Base-by-base conservation (phyloP, 345 rosid species). In the Iberis pinnata region DNA sequence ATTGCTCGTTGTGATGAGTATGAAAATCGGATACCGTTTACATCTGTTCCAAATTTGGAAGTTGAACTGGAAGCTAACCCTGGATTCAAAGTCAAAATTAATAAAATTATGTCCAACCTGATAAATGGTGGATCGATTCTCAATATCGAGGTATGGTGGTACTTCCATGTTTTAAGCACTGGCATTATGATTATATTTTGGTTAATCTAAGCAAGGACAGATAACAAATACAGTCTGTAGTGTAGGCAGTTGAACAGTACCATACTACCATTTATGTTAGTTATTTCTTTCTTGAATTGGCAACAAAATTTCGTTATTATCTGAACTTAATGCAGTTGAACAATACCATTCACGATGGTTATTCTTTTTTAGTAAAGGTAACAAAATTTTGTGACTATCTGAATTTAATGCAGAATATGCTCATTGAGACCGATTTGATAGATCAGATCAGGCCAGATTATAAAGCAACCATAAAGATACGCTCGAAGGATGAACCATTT, bases 1-100 rank as follows among this genome's bases (percentile, higher is more conserved):
- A 48, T 86, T 41, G 72, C 64, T 18, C 74, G 90, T 44, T 64
- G 60, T 37, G 95, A 86, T 66, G 57, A 51, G 45, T 71, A 53
- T 56, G 79, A 51, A 33, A 82, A 80, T 58, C 73, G 16, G 39
- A 75, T 69, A 18, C 60, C 64, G n/a, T 78, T 86, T 39, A 5
- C 56, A 35, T 62, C 64, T 42, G 38, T 56, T 45, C 85, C 81
- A 36, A 14, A 38, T 10, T 57, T 78, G 26, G 31, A 45, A 16
- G 71, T 76, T 44, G 59, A 59, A 67, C 64, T 86, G 19, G 25
- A 17, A 26, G 48, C 49, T 4, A 44, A 41, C 2, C 25, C 41
- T 1, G 53, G 27, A 35, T 39, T 56, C 16, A 18, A 33, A 33
- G 18, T 37, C 4, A 27, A 35, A 43, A 44, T 58, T 14, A 33